Evolutionary conservation across 78 protist genomes (phyloP).

Genomic region (Speleostelium caveatum): DNA sequence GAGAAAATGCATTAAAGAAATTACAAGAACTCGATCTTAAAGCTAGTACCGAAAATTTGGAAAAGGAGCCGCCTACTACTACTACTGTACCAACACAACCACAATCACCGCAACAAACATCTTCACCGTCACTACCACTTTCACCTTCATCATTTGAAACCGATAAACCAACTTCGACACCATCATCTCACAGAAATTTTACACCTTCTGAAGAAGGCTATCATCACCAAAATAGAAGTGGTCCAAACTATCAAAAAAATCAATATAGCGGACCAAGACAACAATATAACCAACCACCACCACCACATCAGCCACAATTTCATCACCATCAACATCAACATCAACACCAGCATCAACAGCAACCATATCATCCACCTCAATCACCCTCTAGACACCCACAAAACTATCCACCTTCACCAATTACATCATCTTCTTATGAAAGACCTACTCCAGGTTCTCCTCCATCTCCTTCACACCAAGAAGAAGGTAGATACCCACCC

Average conservation of each 20-base stretch:
- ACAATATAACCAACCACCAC: background rate
- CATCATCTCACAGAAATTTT: background rate
- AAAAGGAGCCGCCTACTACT: background rate
- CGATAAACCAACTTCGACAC: background rate
- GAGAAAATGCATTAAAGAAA: slow-evolving; percentile 20
- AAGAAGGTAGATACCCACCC: no score
- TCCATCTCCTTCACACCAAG: no score
- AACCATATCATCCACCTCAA: background rate
- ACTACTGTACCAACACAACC: background rate
- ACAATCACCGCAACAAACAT: background rate
- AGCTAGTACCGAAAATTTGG: background rate
- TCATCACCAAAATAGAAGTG: background rate
- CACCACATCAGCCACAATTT: background rate
- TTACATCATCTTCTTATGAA: no score
- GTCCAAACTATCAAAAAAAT: no score
- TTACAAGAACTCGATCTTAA: slow-evolving; percentile 11
- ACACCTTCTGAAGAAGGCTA: background rate
- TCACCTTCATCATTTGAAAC: slow-evolving; percentile 7
- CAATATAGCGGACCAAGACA: background rate
- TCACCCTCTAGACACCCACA: no score
- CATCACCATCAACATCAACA: background rate
- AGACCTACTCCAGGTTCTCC: no score
- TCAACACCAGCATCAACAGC: no score
- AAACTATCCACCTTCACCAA: no score
- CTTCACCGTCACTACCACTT: background rate